Evolutionary conservation across 2,329 filamentous ascomycete genomes (phyloP).

Genomic region (Claviceps spartinae): DNA sequence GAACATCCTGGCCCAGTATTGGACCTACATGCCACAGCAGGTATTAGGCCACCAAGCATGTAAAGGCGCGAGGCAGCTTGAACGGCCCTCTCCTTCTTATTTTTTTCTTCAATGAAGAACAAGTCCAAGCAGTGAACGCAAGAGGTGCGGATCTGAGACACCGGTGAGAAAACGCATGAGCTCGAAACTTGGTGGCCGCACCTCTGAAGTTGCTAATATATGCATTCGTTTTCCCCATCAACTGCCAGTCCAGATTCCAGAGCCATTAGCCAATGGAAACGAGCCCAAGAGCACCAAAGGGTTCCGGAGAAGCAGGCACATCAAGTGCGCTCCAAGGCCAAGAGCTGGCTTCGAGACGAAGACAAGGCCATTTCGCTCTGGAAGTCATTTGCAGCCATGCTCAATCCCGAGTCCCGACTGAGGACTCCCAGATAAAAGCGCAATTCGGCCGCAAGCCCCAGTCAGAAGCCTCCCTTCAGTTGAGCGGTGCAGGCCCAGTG

Average conservation of each 20-base stretch:
- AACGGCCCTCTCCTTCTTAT: too few relatives aligned
- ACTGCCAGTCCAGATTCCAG: neutral
- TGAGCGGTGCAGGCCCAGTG: too few relatives aligned
- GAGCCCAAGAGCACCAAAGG: neutral
- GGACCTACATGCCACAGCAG: neutral
- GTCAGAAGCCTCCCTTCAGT: too few relatives aligned
- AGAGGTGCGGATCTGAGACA: slow-evolving; percentile 4
- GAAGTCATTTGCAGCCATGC: too few relatives aligned
- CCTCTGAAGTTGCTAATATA: neutral
- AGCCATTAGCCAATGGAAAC: neutral
- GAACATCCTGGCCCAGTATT: neutral
- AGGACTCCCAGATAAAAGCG: too few relatives aligned
- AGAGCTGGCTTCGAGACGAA: too few relatives aligned
- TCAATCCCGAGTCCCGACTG: too few relatives aligned
- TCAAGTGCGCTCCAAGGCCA: too few relatives aligned
- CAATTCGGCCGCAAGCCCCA: too few relatives aligned
- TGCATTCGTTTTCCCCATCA: neutral
- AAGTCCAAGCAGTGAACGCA: neutral
- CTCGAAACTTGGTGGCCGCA: neutral
- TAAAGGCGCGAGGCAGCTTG: too few relatives aligned
- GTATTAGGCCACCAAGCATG: neutral
- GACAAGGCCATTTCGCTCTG: too few relatives aligned
- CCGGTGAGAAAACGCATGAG: slow-evolving; percentile 4
- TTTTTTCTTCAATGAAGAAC: neutral
- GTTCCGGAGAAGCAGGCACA: neutral